Evolutionary conservation across 805 yeast species (phyloP).

Genomic region (Wickerhamomyces bisporus): DNA sequence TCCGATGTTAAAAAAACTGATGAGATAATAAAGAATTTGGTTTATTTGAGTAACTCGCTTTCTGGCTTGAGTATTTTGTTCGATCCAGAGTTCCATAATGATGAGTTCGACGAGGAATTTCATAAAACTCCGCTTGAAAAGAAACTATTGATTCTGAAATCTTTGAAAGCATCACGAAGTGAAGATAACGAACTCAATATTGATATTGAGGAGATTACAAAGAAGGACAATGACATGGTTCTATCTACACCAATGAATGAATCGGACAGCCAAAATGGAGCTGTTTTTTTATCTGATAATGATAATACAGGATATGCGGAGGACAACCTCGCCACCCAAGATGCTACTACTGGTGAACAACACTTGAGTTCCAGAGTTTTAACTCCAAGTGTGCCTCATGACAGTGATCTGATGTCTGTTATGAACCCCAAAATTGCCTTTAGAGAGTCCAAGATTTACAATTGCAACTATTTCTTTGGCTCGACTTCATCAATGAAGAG

Average conservation of each 20-base stretch:
- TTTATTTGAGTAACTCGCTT: slow-evolving; percentile 52
- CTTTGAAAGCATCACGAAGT: slow-evolving; percentile 29
- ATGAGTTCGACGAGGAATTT: slow-evolving; percentile 6
- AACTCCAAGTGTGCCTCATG: slow-evolving; percentile 27
- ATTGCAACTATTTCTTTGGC: slow-evolving; percentile 62
- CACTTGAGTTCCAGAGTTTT: slow-evolving; percentile 28
- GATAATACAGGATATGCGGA: no score
- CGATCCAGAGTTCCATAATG: slow-evolving; percentile 58
- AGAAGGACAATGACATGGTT: slow-evolving; percentile 25
- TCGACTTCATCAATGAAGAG: slow-evolving; percentile 41
- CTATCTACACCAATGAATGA: slow-evolving; percentile 2
- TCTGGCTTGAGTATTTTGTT: slow-evolving; percentile 70
- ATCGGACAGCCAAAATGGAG: slow-evolving; percentile 22
- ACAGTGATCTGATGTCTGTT: slow-evolving; percentile 33
- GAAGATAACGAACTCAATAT: slow-evolving; percentile 32
- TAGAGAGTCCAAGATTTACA: slow-evolving; percentile 57
- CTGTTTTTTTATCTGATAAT: slow-evolving; percentile 6
- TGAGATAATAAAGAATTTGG: slow-evolving; percentile 46
- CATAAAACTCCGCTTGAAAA: slow-evolving; percentile 16
- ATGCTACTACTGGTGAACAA: slow-evolving; percentile 35
- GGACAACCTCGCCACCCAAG: no score
- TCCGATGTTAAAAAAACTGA: slow-evolving; percentile 38
- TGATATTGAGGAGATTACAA: slow-evolving; percentile 31
- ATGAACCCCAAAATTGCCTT: slow-evolving; percentile 52
- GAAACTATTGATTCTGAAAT: slow-evolving; percentile 29